These are phyloP conservation scores for Penicillium manginii DNA, from an alignment of 495 filamentous ascomycete genomes.

Conservation along the genomic window DNA sequence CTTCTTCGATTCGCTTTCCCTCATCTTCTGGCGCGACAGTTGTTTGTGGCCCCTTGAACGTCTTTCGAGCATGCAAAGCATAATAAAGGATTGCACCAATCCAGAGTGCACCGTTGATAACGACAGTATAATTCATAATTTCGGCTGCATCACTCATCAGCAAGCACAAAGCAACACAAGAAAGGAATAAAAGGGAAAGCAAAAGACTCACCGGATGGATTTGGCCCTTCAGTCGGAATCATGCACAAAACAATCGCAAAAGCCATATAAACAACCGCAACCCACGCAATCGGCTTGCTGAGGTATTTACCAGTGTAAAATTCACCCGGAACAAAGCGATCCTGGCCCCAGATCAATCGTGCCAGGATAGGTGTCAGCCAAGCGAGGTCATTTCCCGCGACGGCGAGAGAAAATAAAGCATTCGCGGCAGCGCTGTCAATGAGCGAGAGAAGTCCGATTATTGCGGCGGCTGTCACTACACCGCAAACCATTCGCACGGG, in stretches of 20 bases:
- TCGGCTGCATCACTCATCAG: conserved; percentile 38
- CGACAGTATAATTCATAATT: conserved; percentile 68
- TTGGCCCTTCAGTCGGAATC: conserved; percentile 57
- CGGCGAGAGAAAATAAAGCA: conserved; percentile 65
- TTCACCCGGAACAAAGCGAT: conserved; percentile 65
- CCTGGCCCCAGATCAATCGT: conserved; percentile 64
- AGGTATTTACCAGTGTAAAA: conserved; percentile 58
- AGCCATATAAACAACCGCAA: conserved; percentile 53
- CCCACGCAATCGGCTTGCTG: conserved; percentile 58
- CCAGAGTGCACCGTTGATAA: conserved; percentile 66
- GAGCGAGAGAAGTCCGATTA: conserved; percentile 62
- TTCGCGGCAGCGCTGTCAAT: conserved; percentile 61
- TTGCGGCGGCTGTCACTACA: conserved; percentile 50
- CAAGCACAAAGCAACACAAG: background rate
- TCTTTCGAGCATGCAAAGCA: conserved; percentile 66
- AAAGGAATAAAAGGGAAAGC: no score
- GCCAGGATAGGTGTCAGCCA: conserved; percentile 67
- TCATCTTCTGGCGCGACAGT: conserved; percentile 51
- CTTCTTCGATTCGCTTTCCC: conserved; percentile 18
- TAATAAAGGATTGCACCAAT: conserved; percentile 64
- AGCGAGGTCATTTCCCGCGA: conserved; percentile 64
- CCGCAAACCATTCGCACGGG: conserved; percentile 66
- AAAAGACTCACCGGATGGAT: conserved; percentile 40
- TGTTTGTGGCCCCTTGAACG: conserved; percentile 73
- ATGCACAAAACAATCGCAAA: conserved; percentile 57